These are phyloP conservation scores for Sclerotinia borealis DNA, from an alignment of 2,329 filamentous ascomycete genomes.

Conservation along the genomic window DNA sequence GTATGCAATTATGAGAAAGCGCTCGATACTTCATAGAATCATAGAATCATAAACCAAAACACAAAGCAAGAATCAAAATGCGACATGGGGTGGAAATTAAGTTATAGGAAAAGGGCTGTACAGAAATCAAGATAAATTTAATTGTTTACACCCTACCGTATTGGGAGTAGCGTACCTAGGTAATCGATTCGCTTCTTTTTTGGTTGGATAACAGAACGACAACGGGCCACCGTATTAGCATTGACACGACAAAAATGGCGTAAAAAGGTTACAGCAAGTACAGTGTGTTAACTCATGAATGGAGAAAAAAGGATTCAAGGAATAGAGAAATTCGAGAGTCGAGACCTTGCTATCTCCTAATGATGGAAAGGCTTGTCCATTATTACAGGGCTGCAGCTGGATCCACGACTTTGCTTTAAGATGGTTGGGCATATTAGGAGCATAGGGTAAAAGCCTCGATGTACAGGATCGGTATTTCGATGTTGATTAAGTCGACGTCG, in stretches of 20 bases:
- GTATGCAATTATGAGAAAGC: not conserved
- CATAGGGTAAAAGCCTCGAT: not conserved
- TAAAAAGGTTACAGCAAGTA: not conserved
- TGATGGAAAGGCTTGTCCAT: not conserved
- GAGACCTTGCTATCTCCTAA: too few species aligned
- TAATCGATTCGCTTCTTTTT: not conserved
- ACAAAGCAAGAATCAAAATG: not conserved
- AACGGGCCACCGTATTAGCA: not conserved
- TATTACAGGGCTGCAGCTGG: conserved; percentile 5
- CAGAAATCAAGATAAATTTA: conserved; percentile 1
- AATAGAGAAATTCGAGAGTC: not conserved
- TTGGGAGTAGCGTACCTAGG: not conserved
- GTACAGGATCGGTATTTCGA: not conserved
- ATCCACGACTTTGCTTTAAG: conserved; percentile 1
- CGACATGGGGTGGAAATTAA: not conserved
- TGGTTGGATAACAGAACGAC: conserved; percentile 10
- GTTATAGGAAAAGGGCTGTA: not conserved
- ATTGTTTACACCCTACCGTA: conserved; percentile 10
- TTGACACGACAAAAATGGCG: not conserved
- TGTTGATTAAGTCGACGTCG: not conserved
- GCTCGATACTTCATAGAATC: not conserved
- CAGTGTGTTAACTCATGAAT: conserved; percentile 6
- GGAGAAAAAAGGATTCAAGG: not conserved
- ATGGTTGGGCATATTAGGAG: not conserved
- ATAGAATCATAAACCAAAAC: not conserved